Base-by-base conservation (phyloP, 306 rosid genomes). In the Glycine soja region DNA sequence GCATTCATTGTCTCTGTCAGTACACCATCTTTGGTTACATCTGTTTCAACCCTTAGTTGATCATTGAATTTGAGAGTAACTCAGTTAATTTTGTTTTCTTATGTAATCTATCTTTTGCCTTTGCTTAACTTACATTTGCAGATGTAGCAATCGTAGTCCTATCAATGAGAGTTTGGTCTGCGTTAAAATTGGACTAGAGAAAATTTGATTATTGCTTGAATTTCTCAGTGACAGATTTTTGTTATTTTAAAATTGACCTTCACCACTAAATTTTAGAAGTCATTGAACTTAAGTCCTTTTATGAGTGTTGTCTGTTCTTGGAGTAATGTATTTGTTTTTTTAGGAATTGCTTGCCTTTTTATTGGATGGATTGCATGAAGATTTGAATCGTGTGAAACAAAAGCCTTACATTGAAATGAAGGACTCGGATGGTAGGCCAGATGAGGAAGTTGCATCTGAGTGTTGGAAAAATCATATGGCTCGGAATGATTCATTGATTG, bases 311-410 rank as follows among this genome's bases (percentile, higher is more conserved):
- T 72, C 1, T 66, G 79, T 84, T 72, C 85, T 24, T 24, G 18
- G 81, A 80, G 57, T 75, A 54, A 52, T 72, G 74, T 16, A 57
- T 76, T 70, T 13, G 75, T 82, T 62, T 82, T 46, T 84, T 18
- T 72, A 96, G 99, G 99, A 96, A 91, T 92, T 96, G 79, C 98
- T 96, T 84, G 99, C 99, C 19, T 96, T 93, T 91, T 89, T 93
- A 79, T 87, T 96, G 88, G 99, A 96, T 90, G 99, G 99, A 72
- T 82, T 96, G 78, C 99, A 96, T 90, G 99, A 96, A 87, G 99
- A 96, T 93, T 87, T 96, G 88, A 96, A 96, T 90, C 98, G 99
- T 59, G 98, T 96, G 80, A 96, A 93, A 74, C 91, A 86, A 87
- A 96, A 96, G 91, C 99, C 99, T 36, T 96, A 93, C 85, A 92